Base-by-base conservation (phyloP, 768 basidiomycete species). In the Sarcodon sp. region DNA sequence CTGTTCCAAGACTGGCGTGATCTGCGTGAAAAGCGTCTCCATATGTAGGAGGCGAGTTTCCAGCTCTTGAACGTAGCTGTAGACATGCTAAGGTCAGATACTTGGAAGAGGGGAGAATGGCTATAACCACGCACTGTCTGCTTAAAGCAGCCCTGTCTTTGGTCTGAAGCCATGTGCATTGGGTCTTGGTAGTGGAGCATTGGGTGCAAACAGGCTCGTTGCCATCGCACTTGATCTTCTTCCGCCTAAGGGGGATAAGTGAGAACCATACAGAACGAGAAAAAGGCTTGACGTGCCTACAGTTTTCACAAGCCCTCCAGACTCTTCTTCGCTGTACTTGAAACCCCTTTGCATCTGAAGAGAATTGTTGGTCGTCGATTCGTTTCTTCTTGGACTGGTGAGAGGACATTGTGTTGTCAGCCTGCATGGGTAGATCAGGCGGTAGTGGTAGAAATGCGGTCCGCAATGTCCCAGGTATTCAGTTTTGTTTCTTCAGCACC, bases 171-270 rank as follows among this genome's bases (percentile, higher is more conserved):
- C 88, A 91, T 39, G 84, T 87, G 59, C 88, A 91, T 55, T 80
- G 76, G 0, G 84, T 82, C 43, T 77, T 79, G 6, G 86, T 83
- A 38, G 76, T 67, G 13, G 76, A 61, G 59, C 88, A 91, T 58
- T 90, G 88, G 0, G 85, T 82, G 56, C 88, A 91, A 9, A 81
- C 83, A 10, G 88, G 88, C 60, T 91, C 88, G 57, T 70, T 76
- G 54, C 88, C 88, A 67, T 91, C 88, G 64, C 88, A 91, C 63
- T 91, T 91, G 61, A 91, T 89, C 73, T 91, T 91, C 77, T 90
- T 90, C 54, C 87, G 80, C 52, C 88, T 88, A 62, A 33, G 46
- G 38, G n/a, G 49, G 36, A 58, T 35, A 52, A 47, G 27, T 15
- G 34, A 34, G 44, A 55, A 50, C 35, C n/a, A 41, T 2, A 41